These are phyloP conservation scores for Aspergillus campestris DNA, from an alignment of 495 filamentous ascomycete species.

Conservation along the genomic window DNA sequence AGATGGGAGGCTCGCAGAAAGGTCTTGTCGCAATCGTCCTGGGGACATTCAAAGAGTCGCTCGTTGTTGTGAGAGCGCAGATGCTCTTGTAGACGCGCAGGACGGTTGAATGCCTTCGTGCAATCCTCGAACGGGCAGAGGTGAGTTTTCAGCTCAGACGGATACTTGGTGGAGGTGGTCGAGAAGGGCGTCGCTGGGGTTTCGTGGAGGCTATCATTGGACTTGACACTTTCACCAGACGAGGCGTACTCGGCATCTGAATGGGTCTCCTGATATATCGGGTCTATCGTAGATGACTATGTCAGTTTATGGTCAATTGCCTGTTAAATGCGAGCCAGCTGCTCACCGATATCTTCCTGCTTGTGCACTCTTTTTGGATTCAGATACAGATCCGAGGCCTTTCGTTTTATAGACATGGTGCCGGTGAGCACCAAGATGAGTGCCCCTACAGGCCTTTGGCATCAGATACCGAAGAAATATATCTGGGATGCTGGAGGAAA, in stretches of 20 bases:
- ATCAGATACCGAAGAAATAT: not conserved
- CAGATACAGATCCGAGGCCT: slow-evolving; percentile 14
- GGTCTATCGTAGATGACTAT: slow-evolving; percentile 15
- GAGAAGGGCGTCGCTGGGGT: slow-evolving; percentile 47
- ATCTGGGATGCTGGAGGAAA: not conserved
- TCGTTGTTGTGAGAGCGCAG: slow-evolving; percentile 73
- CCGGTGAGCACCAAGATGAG: slow-evolving; percentile 1
- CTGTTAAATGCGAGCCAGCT: slow-evolving; percentile 3
- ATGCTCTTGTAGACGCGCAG: slow-evolving; percentile 70
- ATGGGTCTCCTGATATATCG: slow-evolving; percentile 34
- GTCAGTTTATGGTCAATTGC: not conserved
- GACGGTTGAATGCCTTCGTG: slow-evolving; percentile 77
- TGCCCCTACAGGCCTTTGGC: not conserved
- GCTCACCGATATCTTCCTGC: slow-evolving; percentile 25
- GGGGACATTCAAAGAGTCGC: slow-evolving; percentile 60
- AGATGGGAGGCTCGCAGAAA: slow-evolving; percentile 80
- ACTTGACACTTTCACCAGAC: slow-evolving; percentile 19
- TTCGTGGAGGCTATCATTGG: slow-evolving; percentile 32
- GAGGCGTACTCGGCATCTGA: slow-evolving; percentile 30
- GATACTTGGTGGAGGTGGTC: slow-evolving; percentile 46
- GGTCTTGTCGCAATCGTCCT: slow-evolving; percentile 63
- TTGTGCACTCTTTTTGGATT: slow-evolving; percentile 23
- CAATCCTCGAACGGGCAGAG: slow-evolving; percentile 63
- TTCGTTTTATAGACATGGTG: slow-evolving; percentile 25
- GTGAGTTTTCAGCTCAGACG: slow-evolving; percentile 66